These are phyloP conservation scores for Fusarium nygamai DNA, from an alignment of 2,329 filamentous ascomycete genomes.

Conservation along the genomic window DNA sequence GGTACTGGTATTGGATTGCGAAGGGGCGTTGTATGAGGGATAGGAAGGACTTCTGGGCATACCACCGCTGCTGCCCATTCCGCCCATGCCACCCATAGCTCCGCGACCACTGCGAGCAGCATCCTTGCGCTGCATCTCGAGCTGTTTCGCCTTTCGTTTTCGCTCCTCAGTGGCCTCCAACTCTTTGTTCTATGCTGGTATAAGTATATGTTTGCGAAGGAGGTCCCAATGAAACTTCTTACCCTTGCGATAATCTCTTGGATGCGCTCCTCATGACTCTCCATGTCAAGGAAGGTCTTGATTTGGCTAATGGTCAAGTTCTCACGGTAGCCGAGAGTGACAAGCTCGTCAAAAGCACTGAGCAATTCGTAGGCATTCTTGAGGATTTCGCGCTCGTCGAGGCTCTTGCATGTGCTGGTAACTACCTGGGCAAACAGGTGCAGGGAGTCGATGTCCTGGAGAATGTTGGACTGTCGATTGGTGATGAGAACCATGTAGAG, in stretches of 20 bases:
- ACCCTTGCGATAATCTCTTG: slow-evolving; percentile 96
- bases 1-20: slow-evolving; percentile 78
- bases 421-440: slow-evolving; percentile 98
- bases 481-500: slow-evolving; percentile 99
- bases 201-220: slow-evolving; percentile 34
- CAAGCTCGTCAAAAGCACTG: slow-evolving; percentile 96
- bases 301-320: slow-evolving; percentile 97
- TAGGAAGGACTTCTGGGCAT: slow-evolving; percentile 82
- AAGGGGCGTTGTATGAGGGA: slow-evolving; percentile 86
- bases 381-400: slow-evolving; percentile 95
- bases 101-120: slow-evolving; percentile 76
- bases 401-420: slow-evolving; percentile 91
- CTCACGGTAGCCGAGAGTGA: slow-evolving; percentile 94
- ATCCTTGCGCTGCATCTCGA: slow-evolving; percentile 99
- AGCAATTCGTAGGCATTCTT: slow-evolving; percentile 96
- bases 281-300: slow-evolving; percentile 99
- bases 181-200: slow-evolving; percentile 83
- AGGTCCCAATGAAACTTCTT: slow-evolving; percentile 45
- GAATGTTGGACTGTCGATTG: slow-evolving; percentile 98
- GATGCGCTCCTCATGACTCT: slow-evolving; percentile 98
- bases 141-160: slow-evolving; percentile 97
- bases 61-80: slow-evolving; percentile 48
- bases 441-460: slow-evolving; percentile 98
- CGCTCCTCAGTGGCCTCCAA: slow-evolving; percentile 97
- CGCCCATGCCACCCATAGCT: slow-evolving; percentile 44